These are phyloP conservation scores for Asterophora parasitica DNA, from an alignment of 768 basidiomycete species.

Conservation along the genomic window DNA sequence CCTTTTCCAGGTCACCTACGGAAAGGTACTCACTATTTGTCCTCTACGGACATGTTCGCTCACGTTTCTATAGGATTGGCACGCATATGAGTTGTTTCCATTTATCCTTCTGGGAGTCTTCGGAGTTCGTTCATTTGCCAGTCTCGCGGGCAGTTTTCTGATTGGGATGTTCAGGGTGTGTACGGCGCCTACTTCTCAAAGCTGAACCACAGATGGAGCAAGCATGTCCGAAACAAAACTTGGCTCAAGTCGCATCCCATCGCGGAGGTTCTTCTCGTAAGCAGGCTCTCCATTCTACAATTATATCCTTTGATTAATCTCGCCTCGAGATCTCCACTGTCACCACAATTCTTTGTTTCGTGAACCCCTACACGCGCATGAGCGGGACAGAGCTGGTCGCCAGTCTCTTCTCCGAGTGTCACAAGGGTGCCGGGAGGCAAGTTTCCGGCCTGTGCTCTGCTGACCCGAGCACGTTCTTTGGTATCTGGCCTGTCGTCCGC, in stretches of 20 bases:
- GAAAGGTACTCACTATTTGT: constrained; percentile 46
- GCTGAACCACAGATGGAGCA: constrained; percentile 85
- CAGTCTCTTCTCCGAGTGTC: constrained; percentile 87
- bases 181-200: constrained; percentile 95
- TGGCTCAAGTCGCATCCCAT: constrained; percentile 80
- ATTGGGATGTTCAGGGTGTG: constrained; percentile 54
- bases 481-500: constrained; percentile 58
- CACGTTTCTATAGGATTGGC: constrained; percentile 66
- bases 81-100: constrained; percentile 80
- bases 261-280: constrained; percentile 75
- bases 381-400: constrained; percentile 94
- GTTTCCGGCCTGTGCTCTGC: constrained; percentile 69
- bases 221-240: constrained; percentile 73
- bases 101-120: constrained; percentile 87
- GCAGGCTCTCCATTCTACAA: constrained; percentile 19
- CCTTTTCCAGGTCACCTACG: constrained; percentile 87
- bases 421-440: constrained; percentile 44
- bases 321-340: constrained; percentile 61
- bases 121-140: constrained; percentile 51
- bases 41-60: not conserved
- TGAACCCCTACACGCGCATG: constrained; percentile 90
- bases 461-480: constrained; percentile 48
- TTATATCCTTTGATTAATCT: not conserved
- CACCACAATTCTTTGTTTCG: constrained; percentile 75
- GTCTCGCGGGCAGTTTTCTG: not conserved